phyloP scores from a whole-genome alignment of 2,329 filamentous ascomycete species.

The Ophiostoma populinum region DNA sequence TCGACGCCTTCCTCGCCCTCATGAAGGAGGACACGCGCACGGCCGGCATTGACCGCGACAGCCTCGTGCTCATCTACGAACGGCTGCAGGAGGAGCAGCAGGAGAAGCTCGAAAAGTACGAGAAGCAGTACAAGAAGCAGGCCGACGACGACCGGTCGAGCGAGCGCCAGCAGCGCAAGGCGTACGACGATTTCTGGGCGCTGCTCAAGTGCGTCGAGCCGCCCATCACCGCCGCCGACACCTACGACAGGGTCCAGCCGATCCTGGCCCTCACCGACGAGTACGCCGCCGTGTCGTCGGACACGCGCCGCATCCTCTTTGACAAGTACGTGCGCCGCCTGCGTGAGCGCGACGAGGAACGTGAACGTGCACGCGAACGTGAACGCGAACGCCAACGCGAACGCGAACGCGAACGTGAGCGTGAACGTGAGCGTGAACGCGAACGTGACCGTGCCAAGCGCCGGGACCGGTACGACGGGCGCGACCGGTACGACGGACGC shows the following conservation, averaged over 20 bases:
- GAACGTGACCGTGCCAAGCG: conserved; percentile 17
- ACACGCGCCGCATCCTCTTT: conserved; percentile 67
- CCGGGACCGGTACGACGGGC: conserved; percentile 10
- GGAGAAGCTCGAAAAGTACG: conserved; percentile 57
- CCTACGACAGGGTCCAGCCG: conserved; percentile 72
- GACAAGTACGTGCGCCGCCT: conserved; percentile 82
- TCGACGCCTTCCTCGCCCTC: conserved; percentile 72
- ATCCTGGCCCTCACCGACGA: conserved; percentile 69
- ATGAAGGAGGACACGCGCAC: conserved; percentile 78
- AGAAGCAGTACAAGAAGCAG: conserved; percentile 73
- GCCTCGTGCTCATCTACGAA: conserved; percentile 66
- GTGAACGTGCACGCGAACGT: conserved; percentile 44
- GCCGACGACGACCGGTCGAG: conserved; percentile 71
- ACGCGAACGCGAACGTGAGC: conserved; percentile 14
- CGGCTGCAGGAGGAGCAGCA: conserved; percentile 86
- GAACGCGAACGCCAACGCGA: conserved; percentile 39
- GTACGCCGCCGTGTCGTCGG: conserved; percentile 65
- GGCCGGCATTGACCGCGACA: conserved; percentile 68
- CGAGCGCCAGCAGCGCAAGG: conserved; percentile 72
- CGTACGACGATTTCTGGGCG: conserved; percentile 68
- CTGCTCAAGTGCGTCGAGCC: conserved; percentile 83
- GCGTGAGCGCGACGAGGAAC: conserved; percentile 81
- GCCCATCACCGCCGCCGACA: conserved; percentile 58
- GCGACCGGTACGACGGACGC: conserved; percentile 44
- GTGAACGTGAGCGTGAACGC: conserved; percentile 26